A percentile compares a stretch with the other conserved stretches of the same genome.
Evolutionary conservation across 352 stramenopile species (phyloP).

Genomic region (Globisporangium nodosum): DNA sequence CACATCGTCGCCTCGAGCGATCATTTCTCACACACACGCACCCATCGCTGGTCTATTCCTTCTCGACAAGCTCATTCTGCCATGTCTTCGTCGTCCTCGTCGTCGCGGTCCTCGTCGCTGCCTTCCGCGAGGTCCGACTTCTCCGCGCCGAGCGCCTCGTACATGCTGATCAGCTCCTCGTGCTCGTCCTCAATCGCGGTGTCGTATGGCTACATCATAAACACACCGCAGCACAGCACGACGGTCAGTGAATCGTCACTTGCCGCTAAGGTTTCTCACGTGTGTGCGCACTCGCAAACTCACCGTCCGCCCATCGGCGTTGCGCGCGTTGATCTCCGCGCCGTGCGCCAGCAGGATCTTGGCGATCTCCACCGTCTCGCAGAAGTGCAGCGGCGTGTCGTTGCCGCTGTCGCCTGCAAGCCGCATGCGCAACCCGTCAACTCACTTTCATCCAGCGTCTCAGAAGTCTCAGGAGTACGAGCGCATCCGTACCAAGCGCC

Average conservation of each 20-base stretch:
- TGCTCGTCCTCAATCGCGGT: conserved; percentile 60
- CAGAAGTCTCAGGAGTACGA: not conserved
- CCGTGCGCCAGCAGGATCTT: conserved; percentile 50
- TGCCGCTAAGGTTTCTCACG: not conserved
- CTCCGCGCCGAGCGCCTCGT: conserved; percentile 41
- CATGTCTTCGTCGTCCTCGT: conserved; percentile 19
- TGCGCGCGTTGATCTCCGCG: conserved; percentile 59
- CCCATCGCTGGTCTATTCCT: not conserved
- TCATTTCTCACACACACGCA: not conserved
- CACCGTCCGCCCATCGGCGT: conserved; percentile 47
- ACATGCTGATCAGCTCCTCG: conserved; percentile 41
- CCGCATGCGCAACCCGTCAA: not conserved
- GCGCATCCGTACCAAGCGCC: conserved; percentile 24
- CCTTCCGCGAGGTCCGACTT: conserved; percentile 31
- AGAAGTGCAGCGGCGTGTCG: conserved; percentile 61
- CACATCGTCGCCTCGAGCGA: not conserved
- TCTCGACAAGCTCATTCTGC: conserved; percentile 12
- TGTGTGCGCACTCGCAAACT: not conserved
- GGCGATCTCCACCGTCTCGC: conserved; percentile 52
- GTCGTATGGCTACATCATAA: conserved; percentile 36
- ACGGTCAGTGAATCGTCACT: not conserved
- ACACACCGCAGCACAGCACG: not conserved
- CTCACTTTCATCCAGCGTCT: not conserved
- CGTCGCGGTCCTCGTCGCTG: conserved; percentile 17
- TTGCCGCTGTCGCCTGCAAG: conserved; percentile 50